Evolutionary conservation across 2,329 filamentous ascomycete genomes (phyloP).

Genomic region (Eutypa lata): DNA sequence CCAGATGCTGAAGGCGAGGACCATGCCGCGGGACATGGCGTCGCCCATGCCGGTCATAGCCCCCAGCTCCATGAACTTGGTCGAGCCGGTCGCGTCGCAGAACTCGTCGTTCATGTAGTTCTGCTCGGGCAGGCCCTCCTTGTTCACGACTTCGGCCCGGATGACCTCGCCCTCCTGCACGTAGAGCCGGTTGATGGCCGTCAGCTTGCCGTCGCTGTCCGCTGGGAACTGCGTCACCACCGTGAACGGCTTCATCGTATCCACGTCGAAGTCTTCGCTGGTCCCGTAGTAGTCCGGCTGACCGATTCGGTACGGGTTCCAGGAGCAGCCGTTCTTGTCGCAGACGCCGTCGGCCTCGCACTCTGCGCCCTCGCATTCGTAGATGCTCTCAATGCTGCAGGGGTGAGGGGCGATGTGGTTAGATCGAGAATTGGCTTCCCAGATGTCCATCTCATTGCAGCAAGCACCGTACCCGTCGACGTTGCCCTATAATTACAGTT

Average conservation of each 20-base stretch:
- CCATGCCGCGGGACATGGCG: constrained; percentile 43
- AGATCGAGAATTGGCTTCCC: constrained; percentile 34
- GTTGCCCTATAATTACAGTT: too few species aligned
- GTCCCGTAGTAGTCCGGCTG: constrained; percentile 30
- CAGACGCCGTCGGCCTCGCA: constrained; percentile 28
- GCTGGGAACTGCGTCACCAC: constrained; percentile 35
- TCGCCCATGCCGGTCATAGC: constrained; percentile 41
- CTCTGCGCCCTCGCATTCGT: constrained; percentile 28
- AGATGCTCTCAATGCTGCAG: constrained; percentile 30
- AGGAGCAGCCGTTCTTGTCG: constrained; percentile 34
- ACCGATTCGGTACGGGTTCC: constrained; percentile 32
- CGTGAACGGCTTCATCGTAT: constrained; percentile 33
- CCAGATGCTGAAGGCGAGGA: constrained; percentile 50
- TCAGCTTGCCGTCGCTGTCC: constrained; percentile 26
- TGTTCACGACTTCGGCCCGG: constrained; percentile 26
- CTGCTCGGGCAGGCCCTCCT: constrained; percentile 30
- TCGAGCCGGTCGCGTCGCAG: constrained; percentile 31
- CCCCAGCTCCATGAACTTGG: constrained; percentile 32
- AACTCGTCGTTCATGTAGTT: constrained; percentile 32
- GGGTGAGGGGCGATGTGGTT: constrained; percentile 34
- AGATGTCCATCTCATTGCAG: constrained; percentile 38
- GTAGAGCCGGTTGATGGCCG: constrained; percentile 32
- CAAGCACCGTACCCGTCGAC: constrained; percentile 31
- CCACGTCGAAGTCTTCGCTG: constrained; percentile 26
- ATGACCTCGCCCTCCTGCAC: constrained; percentile 33